Evolutionary conservation across 306 rosid genomes (phyloP), one percentile per base, ranked within the genome.

Genomic region (Cicer yamashitae): DNA sequence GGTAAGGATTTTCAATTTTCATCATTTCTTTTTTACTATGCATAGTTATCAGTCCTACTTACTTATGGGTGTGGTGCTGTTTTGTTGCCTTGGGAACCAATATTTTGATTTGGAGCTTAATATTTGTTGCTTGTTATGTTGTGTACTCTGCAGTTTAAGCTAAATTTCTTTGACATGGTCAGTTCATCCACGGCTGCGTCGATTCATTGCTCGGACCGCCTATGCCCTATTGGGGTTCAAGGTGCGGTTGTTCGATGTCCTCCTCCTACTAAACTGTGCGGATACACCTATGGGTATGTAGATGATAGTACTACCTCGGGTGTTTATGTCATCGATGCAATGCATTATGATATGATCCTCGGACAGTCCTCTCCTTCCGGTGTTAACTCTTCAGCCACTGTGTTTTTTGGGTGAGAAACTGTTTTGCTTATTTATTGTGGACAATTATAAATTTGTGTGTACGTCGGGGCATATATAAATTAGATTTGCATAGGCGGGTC

Each of bases 281-380:
- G 87, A 75, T 94, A 94, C 79, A 57, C 90, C 8, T 94, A 92
- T 77, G 91, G 83, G 84, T 94, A 90, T 70, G 96, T 93, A 60
- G 99, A 94, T 83, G 92, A 88, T 73, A 94, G 99, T 64, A 97
- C 96, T 66, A 92, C 99, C 6, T 85, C 92, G 0, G 97, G 99
- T 61, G 86, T 77, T 81, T 94, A 94, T 77, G 88, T 89, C 39
- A 79, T 93, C 0, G 99, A 94, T 74, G 81, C 86, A 11, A 66
- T 94, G 82, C 79, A 87, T 82, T 92, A 92, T 75, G 90, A 86
- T 88, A 84, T 90, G 97, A 79, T 94, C 59, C 61, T 92, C 70
- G 99, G 93, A 66, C 96, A 85, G 71, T 82, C 96, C 74, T 38
- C 77, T 70, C 68, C 79, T 10, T 83, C 77, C 34, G 89, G 88